These are phyloP conservation scores for Zalerion maritima DNA, from an alignment of 495 filamentous ascomycete genomes.

Conservation along the genomic window DNA sequence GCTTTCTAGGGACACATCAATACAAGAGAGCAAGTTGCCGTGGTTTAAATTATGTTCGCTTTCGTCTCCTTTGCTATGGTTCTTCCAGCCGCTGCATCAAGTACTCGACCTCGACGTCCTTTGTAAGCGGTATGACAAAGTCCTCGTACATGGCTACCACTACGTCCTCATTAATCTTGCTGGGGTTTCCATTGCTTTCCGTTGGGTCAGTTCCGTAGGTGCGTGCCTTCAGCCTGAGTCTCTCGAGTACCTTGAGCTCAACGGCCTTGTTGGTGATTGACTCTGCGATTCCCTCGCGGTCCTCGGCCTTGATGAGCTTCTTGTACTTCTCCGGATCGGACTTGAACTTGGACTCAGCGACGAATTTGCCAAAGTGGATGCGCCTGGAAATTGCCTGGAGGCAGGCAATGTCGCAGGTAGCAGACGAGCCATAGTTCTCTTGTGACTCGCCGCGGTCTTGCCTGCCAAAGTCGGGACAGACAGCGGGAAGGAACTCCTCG, in stretches of 20 bases:
- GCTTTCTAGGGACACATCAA: too few species aligned
- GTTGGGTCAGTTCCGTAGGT: conserved; percentile 90
- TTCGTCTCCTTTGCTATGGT: conserved; percentile 1
- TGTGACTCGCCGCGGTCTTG: conserved; percentile 70
- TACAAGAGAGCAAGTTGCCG: too few species aligned
- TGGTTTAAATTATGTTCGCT: conserved; percentile 3
- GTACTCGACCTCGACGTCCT: conserved; percentile 95
- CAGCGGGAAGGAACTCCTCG: conserved; percentile 62
- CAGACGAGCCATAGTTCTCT: conserved; percentile 92
- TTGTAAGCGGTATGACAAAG: conserved; percentile 91
- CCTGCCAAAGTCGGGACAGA: conserved; percentile 57
- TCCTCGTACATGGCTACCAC: conserved; percentile 93
- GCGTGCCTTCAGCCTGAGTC: conserved; percentile 78
- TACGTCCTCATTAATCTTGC: conserved; percentile 83
- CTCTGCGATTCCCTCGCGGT: conserved; percentile 65
- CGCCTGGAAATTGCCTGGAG: conserved; percentile 83
- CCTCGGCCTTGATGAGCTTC: conserved; percentile 58
- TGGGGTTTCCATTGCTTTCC: conserved; percentile 22
- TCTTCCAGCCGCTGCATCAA: conserved; percentile 75
- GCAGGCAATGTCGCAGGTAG: conserved; percentile 79
- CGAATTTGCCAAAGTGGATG: conserved; percentile 97
- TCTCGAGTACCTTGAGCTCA: conserved; percentile 81
- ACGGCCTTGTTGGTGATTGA: conserved; percentile 86
- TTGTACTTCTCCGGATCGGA: conserved; percentile 71
- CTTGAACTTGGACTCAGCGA: conserved; percentile 94